phyloP scores from a whole-genome alignment of 1,139 yeast genomes.

The Pichia sp. region DNA sequence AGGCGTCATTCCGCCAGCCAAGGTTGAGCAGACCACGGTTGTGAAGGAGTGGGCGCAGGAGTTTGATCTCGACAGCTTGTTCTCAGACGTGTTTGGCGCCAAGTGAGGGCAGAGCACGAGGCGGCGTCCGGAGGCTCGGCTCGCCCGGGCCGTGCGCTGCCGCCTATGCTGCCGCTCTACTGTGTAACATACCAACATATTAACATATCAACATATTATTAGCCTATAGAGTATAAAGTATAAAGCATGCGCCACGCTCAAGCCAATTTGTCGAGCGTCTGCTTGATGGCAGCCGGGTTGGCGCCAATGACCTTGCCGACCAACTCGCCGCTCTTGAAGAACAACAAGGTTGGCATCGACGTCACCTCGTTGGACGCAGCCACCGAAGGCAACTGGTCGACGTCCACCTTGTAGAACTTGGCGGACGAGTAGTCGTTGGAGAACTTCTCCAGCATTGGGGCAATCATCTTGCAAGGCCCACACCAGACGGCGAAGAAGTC shows the following conservation, averaged over 20 bases:
- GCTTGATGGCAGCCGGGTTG: conserved; percentile 76
- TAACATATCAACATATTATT: no score
- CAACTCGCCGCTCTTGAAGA: conserved; percentile 71
- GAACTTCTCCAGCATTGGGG: conserved; percentile 83
- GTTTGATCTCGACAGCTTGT: conserved; percentile 83
- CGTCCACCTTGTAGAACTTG: conserved; percentile 79
- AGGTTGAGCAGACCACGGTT: conserved; percentile 71
- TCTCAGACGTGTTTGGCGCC: conserved; percentile 35
- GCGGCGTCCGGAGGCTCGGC: no score
- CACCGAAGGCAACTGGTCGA: conserved; percentile 69
- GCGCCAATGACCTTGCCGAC: conserved; percentile 81
- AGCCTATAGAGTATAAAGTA: no score
- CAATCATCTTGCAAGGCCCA: conserved; percentile 95
- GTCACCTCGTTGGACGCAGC: conserved; percentile 71
- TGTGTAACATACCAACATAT: no score
- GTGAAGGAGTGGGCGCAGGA: conserved; percentile 93
- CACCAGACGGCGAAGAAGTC: conserved; percentile 97
- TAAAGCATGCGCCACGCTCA: neutral
- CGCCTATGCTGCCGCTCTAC: neutral
- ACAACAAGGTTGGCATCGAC: conserved; percentile 86
- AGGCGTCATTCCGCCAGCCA: conserved; percentile 33
- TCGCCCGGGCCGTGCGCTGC: no score
- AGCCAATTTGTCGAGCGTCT: conserved; percentile 45
- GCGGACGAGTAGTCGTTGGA: conserved; percentile 52
- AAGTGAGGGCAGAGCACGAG: neutral